These are phyloP conservation scores for Inga leiocalycina DNA, from an alignment of 306 rosid genomes.

Conservation along the genomic window DNA sequence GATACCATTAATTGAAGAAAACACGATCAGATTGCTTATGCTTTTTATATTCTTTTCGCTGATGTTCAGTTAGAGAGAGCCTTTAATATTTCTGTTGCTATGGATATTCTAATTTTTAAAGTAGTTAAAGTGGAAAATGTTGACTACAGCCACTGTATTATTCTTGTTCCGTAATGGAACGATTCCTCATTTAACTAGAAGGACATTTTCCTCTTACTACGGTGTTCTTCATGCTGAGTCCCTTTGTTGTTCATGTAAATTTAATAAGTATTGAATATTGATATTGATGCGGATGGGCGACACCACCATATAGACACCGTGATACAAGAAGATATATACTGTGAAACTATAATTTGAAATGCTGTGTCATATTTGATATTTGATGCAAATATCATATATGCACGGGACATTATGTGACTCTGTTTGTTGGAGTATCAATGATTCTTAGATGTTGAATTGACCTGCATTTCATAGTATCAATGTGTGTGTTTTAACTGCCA, in stretches of 20 bases:
- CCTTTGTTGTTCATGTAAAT: neutral
- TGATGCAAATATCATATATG: neutral
- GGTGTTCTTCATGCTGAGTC: neutral
- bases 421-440: neutral
- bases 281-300: neutral
- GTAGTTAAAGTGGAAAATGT: neutral
- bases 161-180: conserved; percentile 13
- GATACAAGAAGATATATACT: neutral
- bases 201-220: neutral
- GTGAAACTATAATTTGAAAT: neutral
- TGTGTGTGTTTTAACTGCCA: neutral
- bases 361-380: neutral
- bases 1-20: conserved; percentile 2
- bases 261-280: neutral
- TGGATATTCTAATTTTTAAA: conserved; percentile 1
- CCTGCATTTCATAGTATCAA: conserved; percentile 7
- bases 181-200: neutral
- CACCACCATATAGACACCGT: neutral
- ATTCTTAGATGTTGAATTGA: neutral
- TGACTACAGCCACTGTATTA: neutral
- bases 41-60: neutral
- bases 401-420: neutral
- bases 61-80: neutral
- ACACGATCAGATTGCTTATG: neutral
- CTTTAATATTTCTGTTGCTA: neutral